phyloP scores from a whole-genome alignment of 176 grass and related monocot genomes.

The Alopecurus myosuroides region DNA sequence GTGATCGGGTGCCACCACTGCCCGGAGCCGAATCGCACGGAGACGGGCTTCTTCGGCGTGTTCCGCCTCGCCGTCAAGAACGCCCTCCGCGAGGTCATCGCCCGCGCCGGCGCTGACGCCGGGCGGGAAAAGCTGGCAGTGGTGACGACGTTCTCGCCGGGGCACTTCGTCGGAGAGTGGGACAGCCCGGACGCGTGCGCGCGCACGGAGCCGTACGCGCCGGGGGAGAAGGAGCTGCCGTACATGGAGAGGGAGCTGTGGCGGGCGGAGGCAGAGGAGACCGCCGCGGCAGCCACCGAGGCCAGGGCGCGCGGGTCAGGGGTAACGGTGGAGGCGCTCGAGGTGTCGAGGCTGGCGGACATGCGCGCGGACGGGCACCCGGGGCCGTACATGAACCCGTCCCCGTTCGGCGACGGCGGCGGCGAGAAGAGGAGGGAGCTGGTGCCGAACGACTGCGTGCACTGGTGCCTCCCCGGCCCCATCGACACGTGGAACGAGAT shows the following conservation, averaged over 20 bases:
- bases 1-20: constrained; percentile 80
- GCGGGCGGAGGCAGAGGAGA: constrained; percentile 48
- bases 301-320: background rate
- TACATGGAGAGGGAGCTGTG: constrained; percentile 68
- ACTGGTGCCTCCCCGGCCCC: constrained; percentile 86
- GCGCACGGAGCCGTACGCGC: constrained; percentile 50
- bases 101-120: background rate
- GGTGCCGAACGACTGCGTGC: constrained; percentile 81
- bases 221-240: constrained; percentile 42
- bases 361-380: constrained; percentile 66
- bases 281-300: constrained; percentile 13
- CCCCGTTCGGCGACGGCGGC: constrained; percentile 32
- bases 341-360: constrained; percentile 55
- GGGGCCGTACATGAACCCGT: constrained; percentile 54
- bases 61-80: constrained; percentile 60
- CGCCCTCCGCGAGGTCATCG: constrained; percentile 41
- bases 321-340: constrained; percentile 40
- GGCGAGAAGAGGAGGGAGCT: constrained; percentile 7
- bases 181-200: constrained; percentile 54
- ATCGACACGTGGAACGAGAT: constrained; percentile 93
- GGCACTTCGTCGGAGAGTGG: constrained; percentile 82
- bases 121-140: constrained; percentile 37
- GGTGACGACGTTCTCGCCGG: constrained; percentile 79
- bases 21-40: constrained; percentile 53
- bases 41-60: constrained; percentile 68